phyloP scores from a whole-genome alignment of 2,329 filamentous ascomycete species.

The Epichloe aotearoae region DNA sequence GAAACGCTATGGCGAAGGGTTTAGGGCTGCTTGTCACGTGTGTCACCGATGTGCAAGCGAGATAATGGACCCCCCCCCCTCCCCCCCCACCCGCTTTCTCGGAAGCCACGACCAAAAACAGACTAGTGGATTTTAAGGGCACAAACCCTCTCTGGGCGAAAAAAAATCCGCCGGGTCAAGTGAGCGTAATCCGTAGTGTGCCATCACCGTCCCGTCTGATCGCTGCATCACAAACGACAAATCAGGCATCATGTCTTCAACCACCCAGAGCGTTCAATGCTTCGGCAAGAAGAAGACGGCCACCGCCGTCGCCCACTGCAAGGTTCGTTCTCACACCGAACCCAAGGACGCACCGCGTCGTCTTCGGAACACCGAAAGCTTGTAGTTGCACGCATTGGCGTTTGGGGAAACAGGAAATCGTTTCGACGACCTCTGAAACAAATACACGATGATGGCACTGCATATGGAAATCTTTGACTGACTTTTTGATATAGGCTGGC shows the following conservation, averaged over 20 bases:
- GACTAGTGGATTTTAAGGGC: slow-evolving; percentile 19
- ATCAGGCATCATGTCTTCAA: slow-evolving; percentile 57
- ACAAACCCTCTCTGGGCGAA: slow-evolving; percentile 18
- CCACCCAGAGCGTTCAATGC: slow-evolving; percentile 79
- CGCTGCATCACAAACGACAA: slow-evolving; percentile 8
- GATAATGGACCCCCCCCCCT: neutral
- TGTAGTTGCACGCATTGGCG: neutral
- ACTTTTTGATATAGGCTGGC: slow-evolving; percentile 24
- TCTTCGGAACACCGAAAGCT: neutral
- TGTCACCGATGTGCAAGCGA: neutral
- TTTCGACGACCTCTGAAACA: neutral
- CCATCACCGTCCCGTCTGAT: slow-evolving; percentile 4
- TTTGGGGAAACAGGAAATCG: neutral
- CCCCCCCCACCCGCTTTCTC: neutral
- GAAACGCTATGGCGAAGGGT: slow-evolving; percentile 17
- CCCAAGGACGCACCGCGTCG: neutral
- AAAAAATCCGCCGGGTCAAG: slow-evolving; percentile 10
- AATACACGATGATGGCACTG: neutral
- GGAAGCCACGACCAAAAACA: slow-evolving; percentile 5
- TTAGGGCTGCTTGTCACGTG: slow-evolving; percentile 23
- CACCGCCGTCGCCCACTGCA: slow-evolving; percentile 83
- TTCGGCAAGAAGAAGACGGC: slow-evolving; percentile 98
- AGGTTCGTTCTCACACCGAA: slow-evolving; percentile 42
- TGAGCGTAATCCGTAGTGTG: neutral
- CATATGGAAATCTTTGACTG: slow-evolving; percentile 11